Evolutionary conservation across 768 basidiomycete species (phyloP).

Genomic region (Cyclocybe aegerita): DNA sequence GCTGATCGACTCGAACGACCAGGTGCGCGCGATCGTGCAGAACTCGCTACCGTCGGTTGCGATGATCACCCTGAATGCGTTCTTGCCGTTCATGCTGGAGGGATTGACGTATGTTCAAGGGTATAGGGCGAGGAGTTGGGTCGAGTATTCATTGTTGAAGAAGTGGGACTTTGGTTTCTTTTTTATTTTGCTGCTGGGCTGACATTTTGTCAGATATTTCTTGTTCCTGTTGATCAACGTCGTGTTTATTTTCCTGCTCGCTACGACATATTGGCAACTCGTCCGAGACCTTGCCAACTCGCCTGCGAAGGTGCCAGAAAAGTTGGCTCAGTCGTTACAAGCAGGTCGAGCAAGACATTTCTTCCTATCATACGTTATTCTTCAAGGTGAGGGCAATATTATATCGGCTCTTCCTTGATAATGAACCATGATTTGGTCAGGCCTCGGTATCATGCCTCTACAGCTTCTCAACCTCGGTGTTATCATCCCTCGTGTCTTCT

Average conservation of each 20-base stretch:
- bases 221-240: slow-evolving; percentile 90
- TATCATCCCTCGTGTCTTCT: slow-evolving; percentile 76
- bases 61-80: slow-evolving; percentile 86
- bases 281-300: slow-evolving; percentile 90
- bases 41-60: slow-evolving; percentile 92
- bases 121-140: slow-evolving; percentile 84
- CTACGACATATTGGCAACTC: slow-evolving; percentile 90
- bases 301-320: slow-evolving; percentile 92
- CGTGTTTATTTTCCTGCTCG: slow-evolving; percentile 91
- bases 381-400: slow-evolving; percentile 57
- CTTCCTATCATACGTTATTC: slow-evolving; percentile 81
- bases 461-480: slow-evolving; percentile 92
- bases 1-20: slow-evolving; percentile 81
- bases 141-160: slow-evolving; percentile 89
- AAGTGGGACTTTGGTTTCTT: slow-evolving; percentile 55
- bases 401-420: slow-evolving; percentile 4
- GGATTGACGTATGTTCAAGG: slow-evolving; percentile 91
- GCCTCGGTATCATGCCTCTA: slow-evolving; percentile 92
- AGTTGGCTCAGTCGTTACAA: slow-evolving; percentile 81
- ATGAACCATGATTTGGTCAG: slow-evolving; percentile 31
- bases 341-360: slow-evolving; percentile 80
- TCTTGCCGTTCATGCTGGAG: slow-evolving; percentile 87
- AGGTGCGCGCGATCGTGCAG: slow-evolving; percentile 85
- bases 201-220: slow-evolving; percentile 69
- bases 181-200: background rate